Percentiles rank a stretch among this genome's conserved stretches.
phyloP scores from a whole-genome alignment of 306 rosid genomes.

The Rosa rugosa region DNA sequence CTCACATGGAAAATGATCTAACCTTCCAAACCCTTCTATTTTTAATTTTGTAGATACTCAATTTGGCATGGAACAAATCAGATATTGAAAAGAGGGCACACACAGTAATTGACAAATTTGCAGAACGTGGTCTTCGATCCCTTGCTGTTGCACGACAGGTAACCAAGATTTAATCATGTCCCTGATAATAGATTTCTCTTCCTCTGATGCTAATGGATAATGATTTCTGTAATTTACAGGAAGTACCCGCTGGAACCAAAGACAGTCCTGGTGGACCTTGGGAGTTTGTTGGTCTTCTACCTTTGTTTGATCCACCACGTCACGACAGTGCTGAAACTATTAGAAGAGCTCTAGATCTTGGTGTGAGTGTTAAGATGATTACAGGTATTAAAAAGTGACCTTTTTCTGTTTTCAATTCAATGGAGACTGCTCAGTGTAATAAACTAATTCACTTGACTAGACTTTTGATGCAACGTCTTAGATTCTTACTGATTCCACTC shows the following conservation, averaged over 20 bases:
- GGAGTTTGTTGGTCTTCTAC: conserved; percentile 31
- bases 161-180: background rate
- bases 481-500: background rate
- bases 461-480: background rate
- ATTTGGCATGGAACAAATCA: conserved; percentile 24
- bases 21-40: background rate
- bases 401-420: background rate
- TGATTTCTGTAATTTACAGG: conserved; percentile 14
- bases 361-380: conserved; percentile 30
- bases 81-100: conserved; percentile 20
- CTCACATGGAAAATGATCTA: background rate
- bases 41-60: conserved; percentile 15
- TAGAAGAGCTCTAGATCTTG: conserved; percentile 29
- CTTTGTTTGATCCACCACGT: conserved; percentile 29
- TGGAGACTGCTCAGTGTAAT: background rate
- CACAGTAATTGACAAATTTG: conserved; percentile 21
- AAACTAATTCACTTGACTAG: background rate
- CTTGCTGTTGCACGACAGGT: conserved; percentile 28
- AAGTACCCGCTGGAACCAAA: conserved; percentile 25
- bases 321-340: conserved; percentile 31
- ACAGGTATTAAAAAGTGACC: conserved; percentile 5
- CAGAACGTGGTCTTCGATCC: conserved; percentile 30
- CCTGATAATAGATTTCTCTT: background rate
- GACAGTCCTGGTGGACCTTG: conserved; percentile 33
- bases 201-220: background rate